phyloP scores from a whole-genome alignment of 768 basidiomycete species.

The Exidia glandulosa region DNA sequence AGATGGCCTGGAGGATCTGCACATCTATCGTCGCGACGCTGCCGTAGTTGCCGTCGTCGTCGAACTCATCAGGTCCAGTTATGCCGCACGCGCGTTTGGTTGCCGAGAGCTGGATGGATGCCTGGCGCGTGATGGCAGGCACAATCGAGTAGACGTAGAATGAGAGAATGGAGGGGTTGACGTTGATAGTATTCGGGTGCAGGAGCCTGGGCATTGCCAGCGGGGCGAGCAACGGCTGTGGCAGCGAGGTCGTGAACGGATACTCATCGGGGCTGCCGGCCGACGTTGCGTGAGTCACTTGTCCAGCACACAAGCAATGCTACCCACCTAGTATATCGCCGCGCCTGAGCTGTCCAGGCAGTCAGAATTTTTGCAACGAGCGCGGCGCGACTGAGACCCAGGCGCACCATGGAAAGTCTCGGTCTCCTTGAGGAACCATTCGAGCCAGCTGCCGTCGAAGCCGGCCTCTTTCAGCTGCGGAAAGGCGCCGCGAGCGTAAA shows the following conservation, averaged over 20 bases:
- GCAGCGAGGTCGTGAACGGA: slow-evolving; percentile 79
- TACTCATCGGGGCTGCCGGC: slow-evolving; percentile 85
- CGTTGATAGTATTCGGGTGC: slow-evolving; percentile 71
- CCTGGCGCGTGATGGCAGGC: slow-evolving; percentile 72
- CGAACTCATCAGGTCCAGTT: slow-evolving; percentile 53
- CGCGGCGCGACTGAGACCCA: background rate
- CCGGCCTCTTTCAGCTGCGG: slow-evolving; percentile 61
- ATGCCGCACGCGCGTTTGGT: slow-evolving; percentile 59
- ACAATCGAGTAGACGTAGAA: slow-evolving; percentile 87
- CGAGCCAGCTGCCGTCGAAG: slow-evolving; percentile 84
- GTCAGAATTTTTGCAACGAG: background rate
- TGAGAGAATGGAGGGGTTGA: slow-evolving; percentile 71
- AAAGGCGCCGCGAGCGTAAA: slow-evolving; percentile 75
- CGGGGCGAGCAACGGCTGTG: slow-evolving; percentile 67
- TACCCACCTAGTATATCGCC: slow-evolving; percentile 80
- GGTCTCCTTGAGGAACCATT: slow-evolving; percentile 95
- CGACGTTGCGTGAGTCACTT: background rate
- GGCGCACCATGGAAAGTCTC: slow-evolving; percentile 87
- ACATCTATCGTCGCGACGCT: slow-evolving; percentile 91
- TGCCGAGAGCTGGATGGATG: slow-evolving; percentile 55
- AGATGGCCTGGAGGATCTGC: slow-evolving; percentile 95
- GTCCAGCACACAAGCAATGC: background rate
- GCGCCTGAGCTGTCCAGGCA: slow-evolving; percentile 69
- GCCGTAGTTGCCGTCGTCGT: slow-evolving; percentile 97
- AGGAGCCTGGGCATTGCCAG: slow-evolving; percentile 68